These are phyloP conservation scores for Monoraphidium neglectum DNA, from an alignment of 139 green algal genomes.

Conservation along the genomic window DNA sequence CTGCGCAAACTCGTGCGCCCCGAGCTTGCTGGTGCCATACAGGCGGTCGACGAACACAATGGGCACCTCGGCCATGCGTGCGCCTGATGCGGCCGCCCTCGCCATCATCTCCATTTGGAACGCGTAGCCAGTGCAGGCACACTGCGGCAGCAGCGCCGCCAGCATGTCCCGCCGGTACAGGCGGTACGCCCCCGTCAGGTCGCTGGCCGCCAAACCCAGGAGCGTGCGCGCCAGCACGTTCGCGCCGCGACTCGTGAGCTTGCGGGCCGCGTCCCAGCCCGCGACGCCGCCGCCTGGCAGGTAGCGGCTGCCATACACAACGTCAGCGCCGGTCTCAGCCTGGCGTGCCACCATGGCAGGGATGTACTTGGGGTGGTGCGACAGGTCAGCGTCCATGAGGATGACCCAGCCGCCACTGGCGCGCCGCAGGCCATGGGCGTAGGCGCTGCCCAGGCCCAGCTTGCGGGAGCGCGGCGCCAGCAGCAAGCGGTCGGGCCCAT, in stretches of 20 bases:
- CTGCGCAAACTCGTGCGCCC: conserved; percentile 80
- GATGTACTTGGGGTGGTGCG: conserved; percentile 80
- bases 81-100: conserved; percentile 47
- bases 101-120: conserved; percentile 99
- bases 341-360: conserved; percentile 48
- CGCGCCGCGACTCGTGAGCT: conserved; percentile 89
- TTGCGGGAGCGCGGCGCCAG: conserved; percentile 72
- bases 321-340: conserved; percentile 63
- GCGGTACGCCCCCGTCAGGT: conserved; percentile 94
- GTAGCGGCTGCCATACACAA: conserved; percentile 94
- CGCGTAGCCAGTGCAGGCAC: conserved; percentile 67
- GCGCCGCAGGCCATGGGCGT: conserved; percentile 37
- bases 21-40: conserved; percentile 94
- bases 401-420: conserved; percentile 81
- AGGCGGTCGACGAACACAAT: conserved; percentile 99
- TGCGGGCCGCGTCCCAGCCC: conserved; percentile 89
- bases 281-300: conserved; percentile 76
- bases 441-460: conserved; percentile 76
- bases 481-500: conserved; percentile 14
- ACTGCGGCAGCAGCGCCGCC: conserved; percentile 48
- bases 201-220: conserved; percentile 54
- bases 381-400: conserved; percentile 98
- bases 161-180: conserved; percentile 77
- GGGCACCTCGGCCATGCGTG: conserved; percentile 70
- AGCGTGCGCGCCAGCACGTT: conserved; percentile 89